phyloP scores from a whole-genome alignment of 1,284 basidiomycete genomes.

The Tilletia indica region DNA sequence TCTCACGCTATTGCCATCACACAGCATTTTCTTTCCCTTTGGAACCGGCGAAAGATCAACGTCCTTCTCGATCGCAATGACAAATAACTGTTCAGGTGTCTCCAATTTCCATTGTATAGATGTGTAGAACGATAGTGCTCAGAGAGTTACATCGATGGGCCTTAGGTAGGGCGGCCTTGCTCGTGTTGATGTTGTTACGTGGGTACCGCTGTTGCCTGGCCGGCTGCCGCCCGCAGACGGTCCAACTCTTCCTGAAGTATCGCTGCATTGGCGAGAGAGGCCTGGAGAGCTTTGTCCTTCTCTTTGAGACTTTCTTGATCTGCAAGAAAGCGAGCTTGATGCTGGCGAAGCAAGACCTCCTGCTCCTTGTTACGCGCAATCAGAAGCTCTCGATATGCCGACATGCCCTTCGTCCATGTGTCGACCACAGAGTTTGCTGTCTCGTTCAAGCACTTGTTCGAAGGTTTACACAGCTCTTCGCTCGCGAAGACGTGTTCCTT shows the following conservation, averaged over 20 bases:
- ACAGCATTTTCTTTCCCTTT: not conserved
- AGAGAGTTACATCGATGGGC: too few relatives aligned
- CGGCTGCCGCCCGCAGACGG: not conserved
- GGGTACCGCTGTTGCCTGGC: too few relatives aligned
- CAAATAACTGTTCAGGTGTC: too few relatives aligned
- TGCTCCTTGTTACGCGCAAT: not conserved
- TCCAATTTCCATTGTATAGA: too few relatives aligned
- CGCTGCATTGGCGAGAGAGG: not conserved
- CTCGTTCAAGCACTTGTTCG: not conserved
- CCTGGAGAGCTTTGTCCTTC: not conserved
- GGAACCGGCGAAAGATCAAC: conserved; percentile 5
- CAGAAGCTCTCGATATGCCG: not conserved
- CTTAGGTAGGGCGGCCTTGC: too few relatives aligned
- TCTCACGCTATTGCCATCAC: not conserved
- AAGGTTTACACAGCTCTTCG: not conserved
- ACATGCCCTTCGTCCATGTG: not conserved
- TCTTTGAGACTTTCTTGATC: not conserved
- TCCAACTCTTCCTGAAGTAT: not conserved
- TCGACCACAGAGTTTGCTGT: not conserved
- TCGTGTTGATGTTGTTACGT: too few relatives aligned
- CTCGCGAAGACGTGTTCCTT: not conserved
- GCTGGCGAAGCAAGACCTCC: not conserved
- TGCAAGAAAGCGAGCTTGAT: not conserved
- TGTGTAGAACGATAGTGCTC: too few relatives aligned
- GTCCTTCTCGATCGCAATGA: too few relatives aligned